A percentile compares a stretch with the other conserved stretches of the same genome.
These are phyloP conservation scores for Wickerhamomyces bovis DNA, from an alignment of 805 yeast species.

Conservation along the genomic window DNA sequence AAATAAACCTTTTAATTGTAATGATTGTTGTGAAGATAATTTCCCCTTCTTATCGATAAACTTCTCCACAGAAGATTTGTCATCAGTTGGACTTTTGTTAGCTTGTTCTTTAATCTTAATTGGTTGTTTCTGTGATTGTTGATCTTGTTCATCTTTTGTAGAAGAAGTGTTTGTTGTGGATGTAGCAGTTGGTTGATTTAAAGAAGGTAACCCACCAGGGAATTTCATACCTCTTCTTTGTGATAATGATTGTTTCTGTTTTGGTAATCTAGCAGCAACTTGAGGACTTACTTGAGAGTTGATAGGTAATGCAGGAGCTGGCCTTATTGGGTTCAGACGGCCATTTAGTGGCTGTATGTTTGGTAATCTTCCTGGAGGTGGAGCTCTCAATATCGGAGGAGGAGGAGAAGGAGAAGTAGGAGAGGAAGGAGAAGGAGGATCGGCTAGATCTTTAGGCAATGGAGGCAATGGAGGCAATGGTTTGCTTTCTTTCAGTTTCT, in stretches of 20 bases:
- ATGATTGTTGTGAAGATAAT: slow-evolving; percentile 16
- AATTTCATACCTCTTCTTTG: slow-evolving; percentile 80
- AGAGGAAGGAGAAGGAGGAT: neutral
- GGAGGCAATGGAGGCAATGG: slow-evolving; percentile 35
- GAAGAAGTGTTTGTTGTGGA: neutral
- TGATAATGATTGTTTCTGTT: slow-evolving; percentile 71
- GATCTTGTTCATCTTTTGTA: neutral
- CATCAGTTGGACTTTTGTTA: neutral
- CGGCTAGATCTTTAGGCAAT: slow-evolving; percentile 2
- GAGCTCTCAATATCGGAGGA: neutral
- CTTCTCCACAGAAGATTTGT: slow-evolving; percentile 15
- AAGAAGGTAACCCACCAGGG: slow-evolving; percentile 74
- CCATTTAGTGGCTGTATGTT: slow-evolving; percentile 1
- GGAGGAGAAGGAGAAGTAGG: neutral
- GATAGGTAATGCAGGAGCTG: slow-evolving; percentile 25
- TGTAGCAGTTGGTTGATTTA: slow-evolving; percentile 15
- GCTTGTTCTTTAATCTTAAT: neutral
- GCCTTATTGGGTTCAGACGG: slow-evolving; percentile 22
- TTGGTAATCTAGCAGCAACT: slow-evolving; percentile 75
- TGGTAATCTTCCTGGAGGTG: neutral
- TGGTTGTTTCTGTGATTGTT: neutral
- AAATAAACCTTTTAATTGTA: slow-evolving; percentile 54
- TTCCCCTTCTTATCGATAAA: slow-evolving; percentile 21
- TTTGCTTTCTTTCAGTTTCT: slow-evolving; percentile 22
- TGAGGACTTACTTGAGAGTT: slow-evolving; percentile 65